Conservation (phyloP, 2,329 filamentous ascomycete species). For the Sphaerulina musiva region DNA sequence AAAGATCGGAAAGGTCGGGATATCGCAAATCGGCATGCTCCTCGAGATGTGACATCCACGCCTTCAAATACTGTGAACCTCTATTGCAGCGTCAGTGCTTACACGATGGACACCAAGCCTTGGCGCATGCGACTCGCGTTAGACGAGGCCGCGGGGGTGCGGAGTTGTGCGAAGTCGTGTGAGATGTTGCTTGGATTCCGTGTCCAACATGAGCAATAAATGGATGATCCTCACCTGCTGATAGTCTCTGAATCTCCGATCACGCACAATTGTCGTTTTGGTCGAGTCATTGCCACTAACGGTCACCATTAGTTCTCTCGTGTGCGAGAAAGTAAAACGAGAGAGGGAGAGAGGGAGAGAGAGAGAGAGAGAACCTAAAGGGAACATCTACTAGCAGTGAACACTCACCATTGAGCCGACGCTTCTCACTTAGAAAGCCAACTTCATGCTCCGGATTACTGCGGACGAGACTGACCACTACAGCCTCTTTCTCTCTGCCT, state of each 20-base stretch:
- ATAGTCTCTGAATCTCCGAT: conserved; percentile 94
- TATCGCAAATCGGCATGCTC: conserved; percentile 86
- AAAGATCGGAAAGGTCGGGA: conserved; percentile 56
- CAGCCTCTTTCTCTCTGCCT: conserved; percentile 90
- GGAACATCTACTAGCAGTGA: neutral
- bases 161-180: neutral
- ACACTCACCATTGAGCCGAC: conserved; percentile 76
- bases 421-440: conserved; percentile 86
- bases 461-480: conserved; percentile 87
- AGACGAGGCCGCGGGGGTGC: neutral
- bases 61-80: conserved; percentile 76
- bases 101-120: neutral
- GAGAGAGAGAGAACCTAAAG: no score
- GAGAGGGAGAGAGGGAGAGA: no score
- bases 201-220: neutral
- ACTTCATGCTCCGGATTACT: conserved; percentile 84
- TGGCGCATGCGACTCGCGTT: neutral
- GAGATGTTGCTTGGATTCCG: neutral
- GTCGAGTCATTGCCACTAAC: conserved; percentile 90
- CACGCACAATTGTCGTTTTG: conserved; percentile 80
- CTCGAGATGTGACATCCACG: conserved; percentile 88
- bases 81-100: conserved; percentile 40
- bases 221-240: conserved; percentile 57
- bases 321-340: no score
- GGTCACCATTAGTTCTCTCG: conserved; percentile 1